Conservation (phyloP, 2,329 filamentous ascomycete species). For the Aspergillus udagawae region DNA sequence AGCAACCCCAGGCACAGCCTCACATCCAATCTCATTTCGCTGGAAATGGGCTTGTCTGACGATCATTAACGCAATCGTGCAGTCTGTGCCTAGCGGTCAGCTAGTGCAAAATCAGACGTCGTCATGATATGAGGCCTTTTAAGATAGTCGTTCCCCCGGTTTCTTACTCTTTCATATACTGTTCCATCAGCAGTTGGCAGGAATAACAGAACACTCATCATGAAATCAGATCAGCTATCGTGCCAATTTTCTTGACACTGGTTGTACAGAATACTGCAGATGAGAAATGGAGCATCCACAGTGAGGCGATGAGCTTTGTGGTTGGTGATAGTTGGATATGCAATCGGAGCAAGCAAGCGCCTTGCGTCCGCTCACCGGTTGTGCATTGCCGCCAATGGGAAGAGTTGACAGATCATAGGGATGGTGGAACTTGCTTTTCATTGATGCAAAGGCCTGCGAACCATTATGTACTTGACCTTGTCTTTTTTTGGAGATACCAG, state of each 20-base stretch:
- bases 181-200: neutral
- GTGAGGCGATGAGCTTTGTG: neutral
- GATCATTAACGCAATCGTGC: neutral
- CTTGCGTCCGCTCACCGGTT: slow-evolving; percentile 2
- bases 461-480: neutral
- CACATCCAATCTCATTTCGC: neutral
- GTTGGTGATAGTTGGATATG: neutral
- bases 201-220: neutral
- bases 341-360: neutral
- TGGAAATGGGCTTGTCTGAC: neutral
- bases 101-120: neutral
- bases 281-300: neutral
- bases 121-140: neutral
- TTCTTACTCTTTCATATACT: no score
- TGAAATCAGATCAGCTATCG: neutral
- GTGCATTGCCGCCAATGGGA: neutral
- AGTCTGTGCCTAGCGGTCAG: neutral
- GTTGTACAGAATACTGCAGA: neutral
- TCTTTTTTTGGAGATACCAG: neutral
- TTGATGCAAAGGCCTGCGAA: neutral
- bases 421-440: neutral
- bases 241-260: neutral
- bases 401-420: neutral
- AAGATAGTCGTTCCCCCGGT: neutral
- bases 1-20: neutral